phyloP scores from a whole-genome alignment of 768 basidiomycete species.

The Leccinum sublutescens region DNA sequence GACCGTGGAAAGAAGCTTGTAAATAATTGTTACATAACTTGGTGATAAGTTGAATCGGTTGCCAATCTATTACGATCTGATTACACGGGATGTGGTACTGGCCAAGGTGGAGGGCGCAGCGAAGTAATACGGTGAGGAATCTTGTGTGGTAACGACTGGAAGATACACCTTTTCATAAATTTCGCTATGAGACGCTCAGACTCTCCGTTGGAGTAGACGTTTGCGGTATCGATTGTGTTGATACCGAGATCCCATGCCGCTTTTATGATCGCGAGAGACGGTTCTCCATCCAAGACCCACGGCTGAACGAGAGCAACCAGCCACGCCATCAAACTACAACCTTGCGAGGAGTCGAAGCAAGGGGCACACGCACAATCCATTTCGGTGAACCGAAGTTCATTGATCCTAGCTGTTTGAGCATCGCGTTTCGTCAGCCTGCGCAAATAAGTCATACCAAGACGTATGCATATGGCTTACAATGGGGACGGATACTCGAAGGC shows the following conservation, averaged over 20 bases:
- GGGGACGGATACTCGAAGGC: background rate
- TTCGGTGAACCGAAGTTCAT: background rate
- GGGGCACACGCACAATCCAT: background rate
- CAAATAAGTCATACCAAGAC: background rate
- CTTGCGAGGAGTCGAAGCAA: background rate
- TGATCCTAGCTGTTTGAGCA: background rate
- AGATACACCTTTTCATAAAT: background rate
- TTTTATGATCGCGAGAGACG: background rate
- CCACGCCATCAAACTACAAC: too few species aligned
- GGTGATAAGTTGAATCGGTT: too few species aligned
- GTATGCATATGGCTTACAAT: background rate
- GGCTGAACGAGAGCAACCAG: background rate
- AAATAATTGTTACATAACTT: background rate
- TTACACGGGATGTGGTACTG: background rate
- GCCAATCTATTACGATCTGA: background rate
- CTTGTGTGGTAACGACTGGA: background rate
- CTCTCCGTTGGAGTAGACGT: background rate
- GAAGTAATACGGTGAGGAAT: background rate
- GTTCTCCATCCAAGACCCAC: background rate
- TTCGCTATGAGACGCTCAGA: background rate
- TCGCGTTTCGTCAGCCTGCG: background rate
- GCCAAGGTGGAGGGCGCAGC: background rate
- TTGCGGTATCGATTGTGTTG: background rate
- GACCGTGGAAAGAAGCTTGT: background rate
- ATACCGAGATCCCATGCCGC: background rate